phyloP scores from a whole-genome alignment of 352 stramenopile species.

The Pseudoperonospora humuli region DNA sequence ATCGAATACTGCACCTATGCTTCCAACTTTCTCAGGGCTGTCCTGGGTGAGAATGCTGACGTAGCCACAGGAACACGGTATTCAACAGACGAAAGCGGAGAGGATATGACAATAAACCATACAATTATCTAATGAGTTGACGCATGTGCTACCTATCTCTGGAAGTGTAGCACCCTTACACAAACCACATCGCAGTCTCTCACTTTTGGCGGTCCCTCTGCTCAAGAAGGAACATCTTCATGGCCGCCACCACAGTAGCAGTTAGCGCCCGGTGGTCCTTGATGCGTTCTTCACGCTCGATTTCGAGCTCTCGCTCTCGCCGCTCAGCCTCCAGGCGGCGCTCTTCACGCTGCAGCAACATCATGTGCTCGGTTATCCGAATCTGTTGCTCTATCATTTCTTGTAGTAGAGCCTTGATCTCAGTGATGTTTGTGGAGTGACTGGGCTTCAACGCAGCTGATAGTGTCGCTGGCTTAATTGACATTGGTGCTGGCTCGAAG shows the following conservation, averaged over 20 bases:
- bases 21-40: too few relatives aligned
- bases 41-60: too few relatives aligned
- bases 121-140: too few relatives aligned
- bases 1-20: too few relatives aligned
- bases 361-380: conserved; percentile 16
- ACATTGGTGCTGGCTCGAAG: not conserved
- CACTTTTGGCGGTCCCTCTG: conserved; percentile 10
- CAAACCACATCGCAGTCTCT: conserved; percentile 11
- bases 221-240: conserved; percentile 27
- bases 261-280: conserved; percentile 27
- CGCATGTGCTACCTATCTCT: not conserved
- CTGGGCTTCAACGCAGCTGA: conserved; percentile 4
- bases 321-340: conserved; percentile 19
- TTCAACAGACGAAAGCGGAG: too few relatives aligned
- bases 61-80: too few relatives aligned
- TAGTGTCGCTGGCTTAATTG: not conserved
- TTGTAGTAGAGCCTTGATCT: conserved; percentile 21
- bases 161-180: conserved; percentile 7
- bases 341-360: conserved; percentile 26
- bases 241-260: conserved; percentile 13
- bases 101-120: too few relatives aligned
- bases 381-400: conserved; percentile 26
- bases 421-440: conserved; percentile 13
- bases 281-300: conserved; percentile 23
- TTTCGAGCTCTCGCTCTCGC: conserved; percentile 18